A percentile compares a stretch with the other conserved stretches of the same genome.
These are phyloP conservation scores for Cyclocybe cylindracea DNA, from an alignment of 768 basidiomycete species.

Conservation along the genomic window DNA sequence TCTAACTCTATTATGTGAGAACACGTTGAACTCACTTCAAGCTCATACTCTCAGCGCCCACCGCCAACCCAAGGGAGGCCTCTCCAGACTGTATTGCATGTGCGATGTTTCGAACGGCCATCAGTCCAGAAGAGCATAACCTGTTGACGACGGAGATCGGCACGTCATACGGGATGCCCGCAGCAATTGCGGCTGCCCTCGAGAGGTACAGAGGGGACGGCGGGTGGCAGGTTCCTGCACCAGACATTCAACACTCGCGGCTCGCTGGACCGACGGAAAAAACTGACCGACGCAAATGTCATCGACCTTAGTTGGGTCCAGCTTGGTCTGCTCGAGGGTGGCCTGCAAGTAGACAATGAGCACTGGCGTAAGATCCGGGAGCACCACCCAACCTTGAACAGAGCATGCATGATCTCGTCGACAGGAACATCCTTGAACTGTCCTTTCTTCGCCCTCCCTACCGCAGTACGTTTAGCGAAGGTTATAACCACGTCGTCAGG, in stretches of 20 bases:
- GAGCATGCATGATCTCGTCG: conserved; percentile 81
- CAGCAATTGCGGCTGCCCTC: conserved; percentile 82
- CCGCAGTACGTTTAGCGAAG: conserved; percentile 87
- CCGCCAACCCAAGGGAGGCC: conserved; percentile 83
- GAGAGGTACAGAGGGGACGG: conserved; percentile 83
- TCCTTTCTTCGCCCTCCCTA: conserved; percentile 87
- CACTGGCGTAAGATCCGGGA: neutral
- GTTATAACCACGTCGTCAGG: conserved; percentile 89
- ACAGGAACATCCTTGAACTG: conserved; percentile 87
- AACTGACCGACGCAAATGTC: conserved; percentile 81
- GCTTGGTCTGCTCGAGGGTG: conserved; percentile 60
- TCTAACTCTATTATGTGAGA: neutral
- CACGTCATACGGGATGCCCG: conserved; percentile 84
- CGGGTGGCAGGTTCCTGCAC: conserved; percentile 77
- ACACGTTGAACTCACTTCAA: conserved; percentile 53
- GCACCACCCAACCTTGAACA: conserved; percentile 63
- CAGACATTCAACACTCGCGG: neutral
- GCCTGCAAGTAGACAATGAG: conserved; percentile 42
- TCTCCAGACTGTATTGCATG: conserved; percentile 85
- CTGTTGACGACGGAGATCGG: conserved; percentile 93
- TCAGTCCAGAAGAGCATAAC: conserved; percentile 91
- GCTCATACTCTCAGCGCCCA: conserved; percentile 84
- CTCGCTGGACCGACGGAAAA: neutral
- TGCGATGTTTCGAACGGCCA: conserved; percentile 90
- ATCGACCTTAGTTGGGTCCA: conserved; percentile 73